These are phyloP conservation scores for Ganoderma lingzhi DNA, from an alignment of 1,284 basidiomycete species.

Conservation along the genomic window DNA sequence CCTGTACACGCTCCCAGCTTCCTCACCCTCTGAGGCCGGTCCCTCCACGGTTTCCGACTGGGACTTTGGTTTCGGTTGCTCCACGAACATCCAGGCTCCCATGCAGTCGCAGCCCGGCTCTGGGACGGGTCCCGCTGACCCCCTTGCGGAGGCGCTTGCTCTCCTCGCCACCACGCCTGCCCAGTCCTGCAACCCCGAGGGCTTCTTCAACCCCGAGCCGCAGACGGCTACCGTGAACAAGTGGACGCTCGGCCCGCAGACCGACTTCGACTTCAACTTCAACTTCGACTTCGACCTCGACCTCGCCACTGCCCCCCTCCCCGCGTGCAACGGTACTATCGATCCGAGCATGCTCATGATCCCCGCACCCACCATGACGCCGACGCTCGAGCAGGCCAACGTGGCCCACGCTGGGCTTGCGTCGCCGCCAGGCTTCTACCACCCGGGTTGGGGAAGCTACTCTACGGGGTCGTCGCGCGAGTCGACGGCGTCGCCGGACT, in stretches of 20 bases:
- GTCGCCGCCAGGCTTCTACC: not conserved
- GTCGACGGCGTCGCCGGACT: not conserved
- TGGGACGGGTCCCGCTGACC: not conserved
- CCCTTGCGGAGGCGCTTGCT: not conserved
- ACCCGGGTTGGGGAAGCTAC: not conserved
- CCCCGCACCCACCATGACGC: not conserved
- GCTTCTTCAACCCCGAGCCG: not conserved
- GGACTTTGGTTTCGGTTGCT: not conserved
- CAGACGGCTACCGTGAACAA: not conserved
- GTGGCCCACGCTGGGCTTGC: not conserved
- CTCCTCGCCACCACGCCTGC: not conserved
- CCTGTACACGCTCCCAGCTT: not conserved
- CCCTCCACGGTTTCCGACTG: not conserved
- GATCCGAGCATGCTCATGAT: slow-evolving; percentile 1
- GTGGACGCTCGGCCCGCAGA: not conserved
- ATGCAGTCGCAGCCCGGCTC: not conserved
- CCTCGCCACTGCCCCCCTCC: not conserved
- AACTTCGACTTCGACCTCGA: not conserved
- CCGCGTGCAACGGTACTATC: not conserved
- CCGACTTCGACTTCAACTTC: not conserved
- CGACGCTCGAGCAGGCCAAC: not conserved
- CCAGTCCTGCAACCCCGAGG: not conserved
- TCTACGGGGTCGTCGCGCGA: not conserved
- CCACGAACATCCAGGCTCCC: too few relatives aligned
- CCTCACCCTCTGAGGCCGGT: not conserved